These are phyloP conservation scores for Begonia peltatifolia DNA, from an alignment of 306 rosid species.

Conservation along the genomic window DNA sequence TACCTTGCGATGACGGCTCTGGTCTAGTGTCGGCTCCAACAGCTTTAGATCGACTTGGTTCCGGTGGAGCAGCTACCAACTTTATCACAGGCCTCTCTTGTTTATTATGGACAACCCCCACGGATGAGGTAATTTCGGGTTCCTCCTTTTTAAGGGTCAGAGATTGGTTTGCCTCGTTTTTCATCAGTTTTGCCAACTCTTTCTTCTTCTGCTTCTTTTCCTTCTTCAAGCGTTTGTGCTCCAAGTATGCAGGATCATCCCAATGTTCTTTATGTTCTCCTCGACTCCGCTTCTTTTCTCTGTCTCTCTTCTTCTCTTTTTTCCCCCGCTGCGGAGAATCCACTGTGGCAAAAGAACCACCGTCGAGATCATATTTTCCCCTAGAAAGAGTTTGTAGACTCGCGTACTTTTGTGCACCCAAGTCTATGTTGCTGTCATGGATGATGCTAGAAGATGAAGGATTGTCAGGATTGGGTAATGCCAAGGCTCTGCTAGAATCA, in stretches of 20 bases:
- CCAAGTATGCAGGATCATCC: constrained; percentile 61
- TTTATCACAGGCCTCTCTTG: constrained; percentile 31
- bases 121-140: constrained; percentile 8
- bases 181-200: constrained; percentile 47
- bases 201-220: constrained; percentile 68
- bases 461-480: constrained; percentile 34
- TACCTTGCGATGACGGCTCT: constrained; percentile 34
- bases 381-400: constrained; percentile 76
- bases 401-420: constrained; percentile 57
- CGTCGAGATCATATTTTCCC: constrained; percentile 24
- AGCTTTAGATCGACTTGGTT: constrained; percentile 36
- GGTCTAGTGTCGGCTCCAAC: constrained; percentile 26
- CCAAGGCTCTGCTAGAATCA: constrained; percentile 54
- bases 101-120: constrained; percentile 1
- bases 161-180: constrained; percentile 14
- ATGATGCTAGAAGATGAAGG: constrained; percentile 66
- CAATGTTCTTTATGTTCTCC: constrained; percentile 48
- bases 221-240: constrained; percentile 68
- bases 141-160: constrained; percentile 30
- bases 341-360: constrained; percentile 22
- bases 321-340: constrained; percentile 33
- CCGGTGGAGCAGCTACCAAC: constrained; percentile 13
- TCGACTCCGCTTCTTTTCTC: constrained; percentile 66
- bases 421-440: constrained; percentile 59
- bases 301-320: constrained; percentile 42